Conservation (phyloP, 2,329 filamentous ascomycete genomes). For the Fusarium sp. region DNA sequence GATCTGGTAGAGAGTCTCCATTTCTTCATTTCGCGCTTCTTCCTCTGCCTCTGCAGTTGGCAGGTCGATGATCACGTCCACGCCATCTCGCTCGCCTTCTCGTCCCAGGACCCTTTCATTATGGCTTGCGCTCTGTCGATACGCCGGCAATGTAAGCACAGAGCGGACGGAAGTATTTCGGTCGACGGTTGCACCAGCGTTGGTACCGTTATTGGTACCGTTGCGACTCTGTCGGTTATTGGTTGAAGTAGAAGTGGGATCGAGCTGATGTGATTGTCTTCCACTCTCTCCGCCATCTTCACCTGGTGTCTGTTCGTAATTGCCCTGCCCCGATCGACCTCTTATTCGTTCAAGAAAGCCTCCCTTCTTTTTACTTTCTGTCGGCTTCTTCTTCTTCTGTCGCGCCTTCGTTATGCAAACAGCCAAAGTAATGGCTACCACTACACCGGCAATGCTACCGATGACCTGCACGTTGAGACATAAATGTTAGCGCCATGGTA, state of each 20-base stretch:
- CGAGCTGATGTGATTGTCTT: conserved; percentile 41
- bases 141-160: conserved; percentile 92
- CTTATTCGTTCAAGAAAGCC: conserved; percentile 35
- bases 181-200: conserved; percentile 64
- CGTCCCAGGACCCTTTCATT: conserved; percentile 85
- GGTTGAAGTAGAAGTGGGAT: conserved; percentile 28
- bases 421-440: conserved; percentile 17
- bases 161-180: conserved; percentile 88
- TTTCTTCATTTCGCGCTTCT: conserved; percentile 81
- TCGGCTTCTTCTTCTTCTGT: conserved; percentile 6
- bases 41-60: conserved; percentile 85
- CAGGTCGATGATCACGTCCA: conserved; percentile 89
- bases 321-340: conserved; percentile 17
- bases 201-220: conserved; percentile 19
- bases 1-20: conserved; percentile 93
- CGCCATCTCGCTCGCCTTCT: conserved; percentile 90
- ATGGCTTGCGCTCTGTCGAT: conserved; percentile 75
- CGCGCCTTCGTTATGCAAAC: conserved; percentile 33
- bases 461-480: conserved; percentile 26
- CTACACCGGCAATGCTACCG: conserved; percentile 23
- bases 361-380: conserved; percentile 29
- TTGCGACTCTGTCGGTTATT: conserved; percentile 24
- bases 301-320: conserved; percentile 46
- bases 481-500: not conserved
- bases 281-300: conserved; percentile 42